A percentile compares a stretch with the other conserved stretches of the same genome.
Evolutionary conservation across 352 stramenopile species (phyloP).

Genomic region (Globisporangium perplexum): DNA sequence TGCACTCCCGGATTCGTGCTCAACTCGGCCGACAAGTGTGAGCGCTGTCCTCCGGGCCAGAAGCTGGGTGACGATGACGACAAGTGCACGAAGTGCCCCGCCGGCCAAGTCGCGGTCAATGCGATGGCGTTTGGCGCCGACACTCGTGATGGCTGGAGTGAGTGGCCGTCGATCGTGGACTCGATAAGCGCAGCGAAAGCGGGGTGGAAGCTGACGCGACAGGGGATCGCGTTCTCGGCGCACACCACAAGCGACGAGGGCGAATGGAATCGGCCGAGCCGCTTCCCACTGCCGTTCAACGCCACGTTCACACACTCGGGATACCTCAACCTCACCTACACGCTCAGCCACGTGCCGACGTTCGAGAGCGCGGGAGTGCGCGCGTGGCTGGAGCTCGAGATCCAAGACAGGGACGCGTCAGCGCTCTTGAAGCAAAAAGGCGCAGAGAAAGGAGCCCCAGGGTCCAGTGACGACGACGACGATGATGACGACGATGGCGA

Average conservation of each 20-base stretch:
- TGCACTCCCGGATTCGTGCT: conserved; percentile 48
- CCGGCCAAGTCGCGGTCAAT: conserved; percentile 49
- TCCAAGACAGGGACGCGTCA: conserved; percentile 19
- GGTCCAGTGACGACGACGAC: conserved; percentile 2
- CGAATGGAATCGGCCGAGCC: conserved; percentile 21
- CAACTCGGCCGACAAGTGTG: conserved; percentile 33
- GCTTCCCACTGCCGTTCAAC: conserved; percentile 51
- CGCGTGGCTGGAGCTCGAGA: conserved; percentile 70
- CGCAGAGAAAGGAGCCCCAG: not conserved
- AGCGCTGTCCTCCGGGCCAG: conserved; percentile 33
- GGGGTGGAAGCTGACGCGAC: conserved; percentile 67
- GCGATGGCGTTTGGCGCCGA: conserved; percentile 40
- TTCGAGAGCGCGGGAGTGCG: conserved; percentile 49
- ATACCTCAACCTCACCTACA: conserved; percentile 60
- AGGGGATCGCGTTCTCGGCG: conserved; percentile 36
- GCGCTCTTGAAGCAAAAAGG: conserved; percentile 9
- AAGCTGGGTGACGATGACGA: conserved; percentile 25
- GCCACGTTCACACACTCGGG: conserved; percentile 46
- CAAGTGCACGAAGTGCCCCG: conserved; percentile 26
- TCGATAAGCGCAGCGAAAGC: conserved; percentile 20
- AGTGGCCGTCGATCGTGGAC: conserved; percentile 59
- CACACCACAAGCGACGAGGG: conserved; percentile 12
- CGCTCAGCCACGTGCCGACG: conserved; percentile 52
- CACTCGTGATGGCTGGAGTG: conserved; percentile 48
- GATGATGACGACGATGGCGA: conserved; percentile 17